Evolutionary conservation across 2,329 filamentous ascomycete species (phyloP).

Genomic region (Taxawa tesnikishii): DNA sequence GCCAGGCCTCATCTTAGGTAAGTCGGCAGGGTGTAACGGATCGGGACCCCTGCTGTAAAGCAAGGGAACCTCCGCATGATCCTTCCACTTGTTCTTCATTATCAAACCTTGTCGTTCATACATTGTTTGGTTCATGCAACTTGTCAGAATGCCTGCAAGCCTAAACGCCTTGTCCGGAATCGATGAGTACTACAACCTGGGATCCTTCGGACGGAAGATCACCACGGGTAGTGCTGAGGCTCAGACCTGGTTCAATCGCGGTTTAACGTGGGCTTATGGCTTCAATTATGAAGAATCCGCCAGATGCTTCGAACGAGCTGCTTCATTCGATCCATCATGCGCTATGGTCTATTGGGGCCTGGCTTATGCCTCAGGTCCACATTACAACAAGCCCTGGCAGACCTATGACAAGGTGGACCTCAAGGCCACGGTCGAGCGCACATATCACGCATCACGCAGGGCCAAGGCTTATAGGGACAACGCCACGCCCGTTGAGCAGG

Average conservation of each 20-base stretch:
- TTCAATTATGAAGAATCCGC: slow-evolving; percentile 67
- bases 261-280: slow-evolving; percentile 59
- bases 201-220: slow-evolving; percentile 43
- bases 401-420: slow-evolving; percentile 54
- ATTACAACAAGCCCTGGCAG: slow-evolving; percentile 71
- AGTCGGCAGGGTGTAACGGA: no score
- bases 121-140: no score
- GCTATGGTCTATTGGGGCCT: slow-evolving; percentile 59
- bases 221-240: slow-evolving; percentile 39
- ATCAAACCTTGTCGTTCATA: no score
- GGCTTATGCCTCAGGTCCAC: slow-evolving; percentile 60
- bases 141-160: no score
- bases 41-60: no score
- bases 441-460: slow-evolving; percentile 32
- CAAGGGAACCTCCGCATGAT: no score
- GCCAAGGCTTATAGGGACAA: slow-evolving; percentile 27
- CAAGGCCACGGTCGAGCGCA: slow-evolving; percentile 34
- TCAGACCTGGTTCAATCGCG: slow-evolving; percentile 59
- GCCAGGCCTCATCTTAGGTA: no score
- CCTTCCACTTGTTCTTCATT: no score
- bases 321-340: slow-evolving; percentile 40
- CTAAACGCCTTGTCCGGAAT: no score
- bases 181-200: slow-evolving; percentile 40
- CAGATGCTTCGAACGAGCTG: slow-evolving; percentile 51
- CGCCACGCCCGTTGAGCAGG: slow-evolving; percentile 43